These are phyloP conservation scores for Komagataea norvegica DNA, from an alignment of 1,139 yeast species.

Conservation along the genomic window DNA sequence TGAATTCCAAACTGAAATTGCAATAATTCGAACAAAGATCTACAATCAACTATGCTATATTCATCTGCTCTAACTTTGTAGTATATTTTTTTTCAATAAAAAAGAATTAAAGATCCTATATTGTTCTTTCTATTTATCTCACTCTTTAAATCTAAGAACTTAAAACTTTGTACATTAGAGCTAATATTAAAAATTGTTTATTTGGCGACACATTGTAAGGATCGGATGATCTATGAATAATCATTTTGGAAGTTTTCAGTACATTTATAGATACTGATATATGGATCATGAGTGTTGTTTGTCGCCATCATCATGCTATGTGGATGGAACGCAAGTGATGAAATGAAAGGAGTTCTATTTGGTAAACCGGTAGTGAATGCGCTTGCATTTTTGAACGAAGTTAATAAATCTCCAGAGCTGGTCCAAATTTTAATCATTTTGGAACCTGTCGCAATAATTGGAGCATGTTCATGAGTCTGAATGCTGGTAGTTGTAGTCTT, in stretches of 20 bases:
- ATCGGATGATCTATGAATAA: conserved; percentile 7
- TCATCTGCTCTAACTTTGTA: too few species aligned
- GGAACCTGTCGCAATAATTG: conserved; percentile 83
- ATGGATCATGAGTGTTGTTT: conserved; percentile 74
- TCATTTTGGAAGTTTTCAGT: conserved; percentile 25
- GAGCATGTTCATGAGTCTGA: conserved; percentile 94
- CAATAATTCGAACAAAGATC: too few species aligned
- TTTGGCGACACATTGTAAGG: too few species aligned
- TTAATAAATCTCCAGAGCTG: conserved; percentile 70
- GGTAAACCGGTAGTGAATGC: conserved; percentile 31
- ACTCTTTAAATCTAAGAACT: too few species aligned
- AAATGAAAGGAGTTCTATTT: conserved; percentile 45
- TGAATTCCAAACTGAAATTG: too few species aligned
- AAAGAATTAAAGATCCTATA: too few species aligned
- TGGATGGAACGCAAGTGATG: conserved; percentile 79
- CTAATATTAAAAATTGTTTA: too few species aligned
- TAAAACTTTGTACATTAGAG: too few species aligned
- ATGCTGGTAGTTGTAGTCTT: conserved; percentile 54
- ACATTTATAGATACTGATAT: conserved; percentile 62
- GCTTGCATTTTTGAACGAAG: conserved; percentile 55
- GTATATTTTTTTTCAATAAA: too few species aligned
- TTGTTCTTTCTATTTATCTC: too few species aligned
- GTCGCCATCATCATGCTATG: conserved; percentile 93
- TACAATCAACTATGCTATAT: too few species aligned
- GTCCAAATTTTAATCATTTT: conserved; percentile 82